Base-by-base conservation (phyloP, 1,284 basidiomycete genomes). In the Rhodofomes roseus region DNA sequence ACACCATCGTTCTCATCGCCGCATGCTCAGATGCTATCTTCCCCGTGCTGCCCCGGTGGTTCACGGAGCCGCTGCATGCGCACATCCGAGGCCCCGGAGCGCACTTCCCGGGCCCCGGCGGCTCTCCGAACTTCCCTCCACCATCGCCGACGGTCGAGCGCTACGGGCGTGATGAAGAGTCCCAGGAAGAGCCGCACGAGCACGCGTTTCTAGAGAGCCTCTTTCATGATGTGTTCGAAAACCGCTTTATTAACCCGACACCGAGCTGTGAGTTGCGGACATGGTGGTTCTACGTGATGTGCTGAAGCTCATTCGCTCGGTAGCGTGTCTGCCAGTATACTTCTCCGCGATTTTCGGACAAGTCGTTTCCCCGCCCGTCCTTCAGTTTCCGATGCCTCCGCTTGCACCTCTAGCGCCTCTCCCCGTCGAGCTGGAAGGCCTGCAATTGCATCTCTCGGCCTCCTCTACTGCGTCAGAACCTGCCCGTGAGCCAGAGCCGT, bases 281-380 rank as follows among this genome's bases (percentile, higher is more conserved):
- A n/a, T 20, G 20, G 37, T 39, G 22, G n/a, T 54, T 18, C n/a
- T 18, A 14, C 43, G 22, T 25, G 23, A 22, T 11, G n/a, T 29
- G 29, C 22, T 44, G 31, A 1, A 59, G 44, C 22, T 39, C 25
- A 23, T 23, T 44, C 2, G 25, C 4, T 52, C n/a, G 62, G 31
- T 31, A 87, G 89, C 87, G 60, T 76, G 89, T 54, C 72, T 91
- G 51, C 87, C 89, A 3, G 83, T 79, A 51, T 85, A 89, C 69
- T 86, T 91, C 66, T 85, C 85, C 7, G 83, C 86, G 18, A 85
- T 86, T 67, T 92, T 92, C 70, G 77, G 84, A 54, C 85, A 85
- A 62, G 85, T 88, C 22, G 77, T 78, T 6, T 73, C 82, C 48
- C 83, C 85, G 11, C 88, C 88, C 39, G 77, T 83, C 37, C 71